Percentiles rank a stretch among this genome's conserved stretches.
These are phyloP conservation scores for Xylaria sp. DNA, from an alignment of 2,329 filamentous ascomycete genomes.

Conservation along the genomic window DNA sequence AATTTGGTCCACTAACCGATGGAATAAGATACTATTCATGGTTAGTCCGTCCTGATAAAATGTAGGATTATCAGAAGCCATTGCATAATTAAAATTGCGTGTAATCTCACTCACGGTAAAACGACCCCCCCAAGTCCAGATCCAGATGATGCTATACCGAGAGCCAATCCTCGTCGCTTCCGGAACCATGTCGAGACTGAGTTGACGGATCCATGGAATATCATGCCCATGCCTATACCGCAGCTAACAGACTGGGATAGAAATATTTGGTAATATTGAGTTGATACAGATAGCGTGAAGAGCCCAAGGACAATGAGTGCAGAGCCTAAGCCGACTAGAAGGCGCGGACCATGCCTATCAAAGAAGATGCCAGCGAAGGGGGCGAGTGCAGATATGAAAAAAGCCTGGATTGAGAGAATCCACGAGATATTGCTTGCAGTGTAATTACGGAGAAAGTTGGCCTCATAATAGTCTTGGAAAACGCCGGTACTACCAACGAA, in stretches of 20 bases:
- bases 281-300: constrained; percentile 67
- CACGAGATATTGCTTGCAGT: constrained; percentile 15
- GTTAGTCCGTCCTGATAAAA: constrained; percentile 39
- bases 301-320: constrained; percentile 65
- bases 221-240: constrained; percentile 45
- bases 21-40: constrained; percentile 64
- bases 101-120: constrained; percentile 64
- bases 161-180: constrained; percentile 4
- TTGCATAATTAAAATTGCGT: neutral
- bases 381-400: constrained; percentile 13
- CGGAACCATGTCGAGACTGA: constrained; percentile 17
- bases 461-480: constrained; percentile 19
- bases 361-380: constrained; percentile 38
- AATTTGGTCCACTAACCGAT: constrained; percentile 60
- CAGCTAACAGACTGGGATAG: constrained; percentile 51
- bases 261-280: constrained; percentile 54
- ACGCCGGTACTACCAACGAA: constrained; percentile 18
- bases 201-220: constrained; percentile 19
- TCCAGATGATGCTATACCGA: constrained; percentile 19
- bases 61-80: neutral
- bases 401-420: constrained; percentile 23
- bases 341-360: constrained; percentile 15
- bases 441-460: constrained; percentile 6
- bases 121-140: constrained; percentile 58
- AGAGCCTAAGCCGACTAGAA: constrained; percentile 61